These are phyloP conservation scores for Euphorbia tirucalli DNA, from an alignment of 345 rosid genomes.

Conservation along the genomic window DNA sequence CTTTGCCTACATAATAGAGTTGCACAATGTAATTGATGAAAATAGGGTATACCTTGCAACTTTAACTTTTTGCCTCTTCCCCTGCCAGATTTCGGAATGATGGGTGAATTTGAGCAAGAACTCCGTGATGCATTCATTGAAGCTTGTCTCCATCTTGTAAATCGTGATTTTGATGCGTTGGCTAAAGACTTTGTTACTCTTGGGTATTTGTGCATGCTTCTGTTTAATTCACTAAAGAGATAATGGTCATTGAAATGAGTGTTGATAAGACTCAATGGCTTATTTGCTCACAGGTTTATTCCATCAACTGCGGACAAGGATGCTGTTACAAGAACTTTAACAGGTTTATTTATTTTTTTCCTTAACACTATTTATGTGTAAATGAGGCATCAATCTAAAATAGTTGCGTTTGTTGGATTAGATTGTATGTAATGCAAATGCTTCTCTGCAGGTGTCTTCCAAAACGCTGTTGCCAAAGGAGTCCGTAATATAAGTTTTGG, in stretches of 20 bases:
- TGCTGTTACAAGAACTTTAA: slow-evolving; percentile 82
- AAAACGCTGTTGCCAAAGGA: slow-evolving; percentile 82
- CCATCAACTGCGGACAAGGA: slow-evolving; percentile 79
- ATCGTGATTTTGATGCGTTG: slow-evolving; percentile 84
- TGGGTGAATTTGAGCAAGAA: slow-evolving; percentile 95
- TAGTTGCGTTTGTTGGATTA: slow-evolving; percentile 10
- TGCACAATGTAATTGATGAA: slow-evolving; percentile 8
- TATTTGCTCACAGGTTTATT: slow-evolving; percentile 58
- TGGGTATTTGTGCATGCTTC: slow-evolving; percentile 55
- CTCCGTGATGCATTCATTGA: slow-evolving; percentile 85
- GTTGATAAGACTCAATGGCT: slow-evolving; percentile 5
- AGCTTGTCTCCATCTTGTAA: slow-evolving; percentile 97
- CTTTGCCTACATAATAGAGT: slow-evolving; percentile 1
- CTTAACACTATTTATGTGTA: neutral
- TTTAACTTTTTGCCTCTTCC: slow-evolving; percentile 33
- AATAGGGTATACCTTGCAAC: slow-evolving; percentile 18
- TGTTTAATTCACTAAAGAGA: neutral
- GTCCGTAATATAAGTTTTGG: slow-evolving; percentile 87
- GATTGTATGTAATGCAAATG: slow-evolving; percentile 13
- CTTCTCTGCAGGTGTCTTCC: slow-evolving; percentile 61
- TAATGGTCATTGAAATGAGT: neutral
- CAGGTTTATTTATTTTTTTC: slow-evolving; percentile 42
- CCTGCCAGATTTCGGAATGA: slow-evolving; percentile 90
- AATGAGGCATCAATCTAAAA: slow-evolving; percentile 7
- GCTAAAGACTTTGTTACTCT: slow-evolving; percentile 89